Percentiles rank a stretch among this genome's conserved stretches.
Evolutionary conservation across 1,284 basidiomycete species (phyloP).

Genomic region (Wolfiporia cocos): DNA sequence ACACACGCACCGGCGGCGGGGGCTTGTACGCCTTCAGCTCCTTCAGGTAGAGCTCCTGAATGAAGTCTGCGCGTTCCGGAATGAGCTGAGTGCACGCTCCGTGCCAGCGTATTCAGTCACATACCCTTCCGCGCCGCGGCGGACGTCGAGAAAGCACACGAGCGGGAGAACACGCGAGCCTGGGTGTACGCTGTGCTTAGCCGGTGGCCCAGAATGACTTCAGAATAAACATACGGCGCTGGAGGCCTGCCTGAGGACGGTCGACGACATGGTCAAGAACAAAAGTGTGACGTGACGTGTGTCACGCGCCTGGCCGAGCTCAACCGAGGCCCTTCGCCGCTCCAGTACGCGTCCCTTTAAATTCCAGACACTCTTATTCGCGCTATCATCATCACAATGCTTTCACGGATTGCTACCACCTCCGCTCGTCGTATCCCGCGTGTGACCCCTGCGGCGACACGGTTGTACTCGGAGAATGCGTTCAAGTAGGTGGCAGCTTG

Average conservation of each 20-base stretch:
- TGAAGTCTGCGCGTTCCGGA: slow-evolving; percentile 55
- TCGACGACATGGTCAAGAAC: slow-evolving; percentile 46
- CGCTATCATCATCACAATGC: slow-evolving; percentile 30
- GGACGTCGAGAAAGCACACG: slow-evolving; percentile 59
- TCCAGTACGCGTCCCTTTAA: neutral
- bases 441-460: slow-evolving; percentile 25
- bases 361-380: neutral
- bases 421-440: slow-evolving; percentile 40
- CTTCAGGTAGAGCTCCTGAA: slow-evolving; percentile 89
- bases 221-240: slow-evolving; percentile 34
- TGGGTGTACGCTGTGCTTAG: slow-evolving; percentile 26
- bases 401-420: slow-evolving; percentile 35
- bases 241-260: slow-evolving; percentile 53
- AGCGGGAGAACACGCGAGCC: slow-evolving; percentile 33
- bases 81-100: slow-evolving; percentile 4
- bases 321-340: slow-evolving; percentile 6
- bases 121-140: slow-evolving; percentile 65
- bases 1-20: slow-evolving; percentile 40
- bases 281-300: slow-evolving; percentile 24
- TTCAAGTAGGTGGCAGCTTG: slow-evolving; percentile 44
- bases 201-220: neutral
- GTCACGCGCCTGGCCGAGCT: slow-evolving; percentile 16
- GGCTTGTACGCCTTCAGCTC: slow-evolving; percentile 90
- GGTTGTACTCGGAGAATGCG: slow-evolving; percentile 26
- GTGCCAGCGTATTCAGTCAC: slow-evolving; percentile 19